Evolutionary conservation across 331 rosid species (phyloP).

Genomic region (Ulmus americana): DNA sequence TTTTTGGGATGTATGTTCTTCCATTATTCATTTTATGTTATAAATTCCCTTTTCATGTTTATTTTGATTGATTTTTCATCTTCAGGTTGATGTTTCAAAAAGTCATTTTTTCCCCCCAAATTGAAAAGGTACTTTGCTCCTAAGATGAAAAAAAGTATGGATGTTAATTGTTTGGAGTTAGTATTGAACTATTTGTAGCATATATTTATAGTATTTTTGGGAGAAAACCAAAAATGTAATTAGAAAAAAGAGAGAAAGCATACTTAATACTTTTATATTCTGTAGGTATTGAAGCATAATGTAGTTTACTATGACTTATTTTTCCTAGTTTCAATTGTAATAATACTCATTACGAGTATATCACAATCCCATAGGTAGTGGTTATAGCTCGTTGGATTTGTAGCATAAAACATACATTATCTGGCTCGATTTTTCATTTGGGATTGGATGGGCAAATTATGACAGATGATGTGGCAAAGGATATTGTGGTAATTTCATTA

Average conservation of each 20-base stretch:
- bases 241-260: conserved; percentile 1
- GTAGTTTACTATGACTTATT: background rate
- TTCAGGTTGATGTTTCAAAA: conserved; percentile 78
- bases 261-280: conserved; percentile 12
- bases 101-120: conserved; percentile 63
- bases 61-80: conserved; percentile 18
- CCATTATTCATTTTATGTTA: background rate
- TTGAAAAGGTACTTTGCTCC: conserved; percentile 66
- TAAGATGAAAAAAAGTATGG: conserved; percentile 28
- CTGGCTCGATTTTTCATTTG: background rate
- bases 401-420: too few relatives aligned
- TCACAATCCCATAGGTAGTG: too few relatives aligned
- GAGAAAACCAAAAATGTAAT: conserved; percentile 14
- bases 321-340: too few relatives aligned
- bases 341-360: too few relatives aligned
- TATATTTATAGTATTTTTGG: conserved; percentile 14
- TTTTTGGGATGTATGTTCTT: conserved; percentile 1
- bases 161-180: conserved; percentile 18
- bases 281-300: too few relatives aligned
- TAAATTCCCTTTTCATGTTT: conserved; percentile 14
- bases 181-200: conserved; percentile 2
- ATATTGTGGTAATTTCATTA: too few relatives aligned
- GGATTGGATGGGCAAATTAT: too few relatives aligned
- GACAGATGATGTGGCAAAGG: too few relatives aligned
- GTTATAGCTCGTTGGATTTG: too few relatives aligned